phyloP scores from a whole-genome alignment of 306 rosid genomes.

The Quercus dentata region DNA sequence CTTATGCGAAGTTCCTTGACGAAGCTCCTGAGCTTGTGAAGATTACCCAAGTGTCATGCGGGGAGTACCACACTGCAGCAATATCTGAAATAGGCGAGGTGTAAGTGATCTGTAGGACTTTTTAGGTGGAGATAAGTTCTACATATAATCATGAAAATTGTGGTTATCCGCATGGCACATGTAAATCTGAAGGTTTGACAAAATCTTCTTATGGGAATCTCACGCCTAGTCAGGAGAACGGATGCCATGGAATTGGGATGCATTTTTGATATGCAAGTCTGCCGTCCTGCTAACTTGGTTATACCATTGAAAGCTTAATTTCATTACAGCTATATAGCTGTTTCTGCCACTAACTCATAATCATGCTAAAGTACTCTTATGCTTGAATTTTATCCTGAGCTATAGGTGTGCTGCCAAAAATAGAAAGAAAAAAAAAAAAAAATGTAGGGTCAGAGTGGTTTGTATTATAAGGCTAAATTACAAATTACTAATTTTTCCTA shows the following conservation, averaged over 20 bases:
- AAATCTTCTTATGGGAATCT: constrained; percentile 44
- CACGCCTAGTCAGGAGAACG: constrained; percentile 41
- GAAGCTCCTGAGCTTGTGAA: constrained; percentile 92
- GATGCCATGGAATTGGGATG: constrained; percentile 56
- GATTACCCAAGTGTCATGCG: constrained; percentile 90
- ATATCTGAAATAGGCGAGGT: constrained; percentile 89
- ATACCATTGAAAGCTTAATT: constrained; percentile 18
- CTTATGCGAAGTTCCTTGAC: constrained; percentile 87
- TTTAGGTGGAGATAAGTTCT: constrained; percentile 60
- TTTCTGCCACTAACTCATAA: constrained; percentile 11
- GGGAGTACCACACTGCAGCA: constrained; percentile 97
- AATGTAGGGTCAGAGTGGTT: background rate
- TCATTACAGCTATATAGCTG: constrained; percentile 12
- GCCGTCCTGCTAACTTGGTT: constrained; percentile 44
- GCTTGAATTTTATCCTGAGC: background rate
- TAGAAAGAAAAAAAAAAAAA: no score
- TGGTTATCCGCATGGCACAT: constrained; percentile 66
- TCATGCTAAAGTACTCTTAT: background rate
- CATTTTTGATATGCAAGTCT: constrained; percentile 57
- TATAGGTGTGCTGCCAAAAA: no score
- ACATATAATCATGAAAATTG: constrained; percentile 52
- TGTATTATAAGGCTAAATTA: background rate
- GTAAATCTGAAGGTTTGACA: constrained; percentile 25
- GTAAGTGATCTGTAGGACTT: constrained; percentile 82
- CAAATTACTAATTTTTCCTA: no score